Evolutionary conservation across 106 monocot species (phyloP).

Genomic region (Dioscorea zingiberensis): DNA sequence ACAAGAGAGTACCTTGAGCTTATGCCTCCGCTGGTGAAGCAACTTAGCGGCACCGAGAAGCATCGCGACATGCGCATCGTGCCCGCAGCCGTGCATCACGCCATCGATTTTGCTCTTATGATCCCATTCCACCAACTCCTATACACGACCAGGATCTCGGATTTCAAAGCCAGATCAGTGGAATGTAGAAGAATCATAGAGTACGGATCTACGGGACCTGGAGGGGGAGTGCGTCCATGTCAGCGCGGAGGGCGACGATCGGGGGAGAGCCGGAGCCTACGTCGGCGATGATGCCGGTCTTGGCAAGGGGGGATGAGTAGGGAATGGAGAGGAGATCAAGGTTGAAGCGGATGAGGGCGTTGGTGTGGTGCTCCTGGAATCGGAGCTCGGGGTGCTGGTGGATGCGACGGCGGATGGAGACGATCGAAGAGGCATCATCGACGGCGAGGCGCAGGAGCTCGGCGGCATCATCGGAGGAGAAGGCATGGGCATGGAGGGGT

Average conservation of each 20-base stretch:
- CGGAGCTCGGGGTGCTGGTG: constrained; percentile 80
- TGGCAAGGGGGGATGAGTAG: constrained; percentile 55
- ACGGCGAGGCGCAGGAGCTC: constrained; percentile 47
- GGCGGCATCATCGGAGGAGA: constrained; percentile 2
- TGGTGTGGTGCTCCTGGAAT: constrained; percentile 73
- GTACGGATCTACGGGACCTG: constrained; percentile 26
- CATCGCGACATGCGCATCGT: constrained; percentile 77
- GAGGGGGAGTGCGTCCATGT: constrained; percentile 88
- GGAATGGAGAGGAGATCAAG: constrained; percentile 54
- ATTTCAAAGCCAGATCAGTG: background rate
- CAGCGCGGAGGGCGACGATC: constrained; percentile 75
- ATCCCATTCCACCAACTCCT: constrained; percentile 85
- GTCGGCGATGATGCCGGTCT: constrained; percentile 63
- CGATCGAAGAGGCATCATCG: constrained; percentile 34
- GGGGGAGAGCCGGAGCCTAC: constrained; percentile 64
- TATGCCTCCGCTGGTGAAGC: constrained; percentile 45
- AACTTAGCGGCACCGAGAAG: constrained; percentile 89
- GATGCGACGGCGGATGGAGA: constrained; percentile 46
- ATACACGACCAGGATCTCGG: too few relatives aligned
- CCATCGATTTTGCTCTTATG: constrained; percentile 76
- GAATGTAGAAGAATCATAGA: background rate
- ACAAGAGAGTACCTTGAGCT: constrained; percentile 47
- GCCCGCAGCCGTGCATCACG: constrained; percentile 77
- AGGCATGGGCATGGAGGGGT: background rate
- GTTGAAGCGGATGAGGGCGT: constrained; percentile 56